Base-by-base conservation (phyloP, 2,329 filamentous ascomycete genomes). In the Furcasterigmium furcatum region DNA sequence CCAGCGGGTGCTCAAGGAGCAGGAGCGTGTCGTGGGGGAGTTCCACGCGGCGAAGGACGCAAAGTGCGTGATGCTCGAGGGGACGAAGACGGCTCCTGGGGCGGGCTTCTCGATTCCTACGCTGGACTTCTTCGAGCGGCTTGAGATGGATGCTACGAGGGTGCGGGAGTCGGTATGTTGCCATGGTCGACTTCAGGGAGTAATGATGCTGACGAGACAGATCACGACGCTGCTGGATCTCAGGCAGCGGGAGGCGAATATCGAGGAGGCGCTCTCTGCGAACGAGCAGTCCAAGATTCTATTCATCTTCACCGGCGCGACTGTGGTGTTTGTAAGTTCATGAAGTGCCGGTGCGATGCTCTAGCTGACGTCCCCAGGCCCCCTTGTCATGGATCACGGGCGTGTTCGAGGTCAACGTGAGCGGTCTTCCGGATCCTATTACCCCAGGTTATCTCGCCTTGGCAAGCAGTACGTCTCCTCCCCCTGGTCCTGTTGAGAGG, bases 201-300 rank as follows among this genome's bases (percentile, higher is more conserved):
- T 29, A 8, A 29, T 13, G 8, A 29, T 32, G 12, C 27, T 50
- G 43, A 48, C 43, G 6, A 7, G 4, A 21, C 25, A 51, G 50
- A 52, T 52, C 18, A 52, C 50, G 5, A 52, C 50, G 0, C 8
- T 52, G n/a, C 6, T 52, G 1, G 50, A 52, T 9, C 35, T 52
- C 38, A 43, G 50, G 16, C 50, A 52, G 43, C 42, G 50, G 3
- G 50, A 52, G 30, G 50, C 50, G 1, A 52, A 52, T 13, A 52
- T 52, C 18, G 50, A 52, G 12, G 50, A 52, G n/a, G 50, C 50
- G 4, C 32, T 52, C 2, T 52, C 50, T 1, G 50, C 50, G 4
- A 52, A 47, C 44, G 48, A 52, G 46, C 50, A 52, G 42, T 52
- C 50, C 39, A 52, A 52, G 42, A 52, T 52, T 12, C 49, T 52